phyloP scores from a whole-genome alignment of 225 moss, liverwort and hornwort species.

The Rhytidiadelphus loreus region DNA sequence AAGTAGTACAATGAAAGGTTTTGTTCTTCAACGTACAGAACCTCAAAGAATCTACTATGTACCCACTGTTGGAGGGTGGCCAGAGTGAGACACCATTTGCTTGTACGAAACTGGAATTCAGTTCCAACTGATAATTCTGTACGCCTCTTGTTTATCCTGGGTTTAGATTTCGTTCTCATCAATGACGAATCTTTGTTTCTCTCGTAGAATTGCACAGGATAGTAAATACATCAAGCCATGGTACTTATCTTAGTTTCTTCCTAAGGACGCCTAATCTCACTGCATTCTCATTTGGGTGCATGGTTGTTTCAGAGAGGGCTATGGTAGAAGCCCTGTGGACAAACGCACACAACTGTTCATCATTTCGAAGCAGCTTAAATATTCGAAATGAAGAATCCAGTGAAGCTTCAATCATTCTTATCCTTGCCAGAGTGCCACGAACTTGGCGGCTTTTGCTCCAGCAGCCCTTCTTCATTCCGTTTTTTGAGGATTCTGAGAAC shows the following conservation, averaged over 20 bases:
- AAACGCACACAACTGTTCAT: background rate
- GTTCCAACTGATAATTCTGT: background rate
- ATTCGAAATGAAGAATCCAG: background rate
- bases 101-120: background rate
- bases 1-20: background rate
- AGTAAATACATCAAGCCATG: background rate
- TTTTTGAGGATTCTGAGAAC: conserved; percentile 22
- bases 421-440: background rate
- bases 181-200: background rate
- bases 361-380: background rate
- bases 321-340: background rate
- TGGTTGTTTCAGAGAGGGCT: background rate
- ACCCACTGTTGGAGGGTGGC: background rate
- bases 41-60: background rate
- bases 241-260: background rate
- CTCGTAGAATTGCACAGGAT: background rate
- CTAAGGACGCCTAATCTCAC: background rate
- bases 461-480: conserved; percentile 3
- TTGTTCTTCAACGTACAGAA: background rate
- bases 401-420: background rate
- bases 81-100: background rate
- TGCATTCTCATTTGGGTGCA: background rate
- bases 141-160: background rate
- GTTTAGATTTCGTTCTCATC: background rate
- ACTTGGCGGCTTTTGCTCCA: background rate